phyloP scores from a whole-genome alignment of 331 rosid species.

The Malus hybrid region DNA sequence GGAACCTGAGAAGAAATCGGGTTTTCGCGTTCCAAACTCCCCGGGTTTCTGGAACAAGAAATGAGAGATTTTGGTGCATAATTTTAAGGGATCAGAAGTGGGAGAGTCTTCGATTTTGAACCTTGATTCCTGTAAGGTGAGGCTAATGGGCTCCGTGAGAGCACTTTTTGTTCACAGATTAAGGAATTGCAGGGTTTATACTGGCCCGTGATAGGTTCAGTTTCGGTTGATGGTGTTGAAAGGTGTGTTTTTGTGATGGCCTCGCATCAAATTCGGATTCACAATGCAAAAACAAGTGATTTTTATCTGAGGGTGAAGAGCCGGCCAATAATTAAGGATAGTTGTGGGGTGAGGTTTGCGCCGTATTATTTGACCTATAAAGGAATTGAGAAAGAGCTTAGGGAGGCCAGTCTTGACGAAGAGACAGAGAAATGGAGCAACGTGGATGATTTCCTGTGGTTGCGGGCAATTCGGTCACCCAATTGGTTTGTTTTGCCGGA shows the following conservation, averaged over 20 bases:
- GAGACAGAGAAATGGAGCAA: slow-evolving; percentile 79
- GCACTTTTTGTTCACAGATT: slow-evolving; percentile 62
- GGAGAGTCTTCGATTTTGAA: slow-evolving; percentile 75
- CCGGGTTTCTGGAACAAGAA: slow-evolving; percentile 50
- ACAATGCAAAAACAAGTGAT: slow-evolving; percentile 46
- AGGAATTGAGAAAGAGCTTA: slow-evolving; percentile 65
- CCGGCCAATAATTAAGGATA: slow-evolving; percentile 75
- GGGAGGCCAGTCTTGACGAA: slow-evolving; percentile 38
- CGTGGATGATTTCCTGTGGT: slow-evolving; percentile 87
- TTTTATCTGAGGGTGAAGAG: slow-evolving; percentile 84
- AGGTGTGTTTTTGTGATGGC: slow-evolving; percentile 57
- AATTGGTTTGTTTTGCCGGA: slow-evolving; percentile 78
- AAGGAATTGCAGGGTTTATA: slow-evolving; percentile 53
- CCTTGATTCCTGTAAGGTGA: slow-evolving; percentile 83
- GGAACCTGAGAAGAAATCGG: not conserved
- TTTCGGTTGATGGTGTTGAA: slow-evolving; percentile 65
- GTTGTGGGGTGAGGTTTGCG: slow-evolving; percentile 54
- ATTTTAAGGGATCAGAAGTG: slow-evolving; percentile 41
- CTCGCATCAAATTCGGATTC: slow-evolving; percentile 86
- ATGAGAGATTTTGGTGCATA: slow-evolving; percentile 38
- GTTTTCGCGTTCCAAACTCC: slow-evolving; percentile 32
- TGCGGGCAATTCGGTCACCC: slow-evolving; percentile 71
- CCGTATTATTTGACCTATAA: slow-evolving; percentile 62
- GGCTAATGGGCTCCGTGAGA: slow-evolving; percentile 56
- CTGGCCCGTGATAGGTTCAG: slow-evolving; percentile 64